Percentiles rank a stretch among this genome's conserved stretches.
Evolutionary conservation across 805 yeast genomes (phyloP).

Genomic region (Metschnikowia cubensis): DNA sequence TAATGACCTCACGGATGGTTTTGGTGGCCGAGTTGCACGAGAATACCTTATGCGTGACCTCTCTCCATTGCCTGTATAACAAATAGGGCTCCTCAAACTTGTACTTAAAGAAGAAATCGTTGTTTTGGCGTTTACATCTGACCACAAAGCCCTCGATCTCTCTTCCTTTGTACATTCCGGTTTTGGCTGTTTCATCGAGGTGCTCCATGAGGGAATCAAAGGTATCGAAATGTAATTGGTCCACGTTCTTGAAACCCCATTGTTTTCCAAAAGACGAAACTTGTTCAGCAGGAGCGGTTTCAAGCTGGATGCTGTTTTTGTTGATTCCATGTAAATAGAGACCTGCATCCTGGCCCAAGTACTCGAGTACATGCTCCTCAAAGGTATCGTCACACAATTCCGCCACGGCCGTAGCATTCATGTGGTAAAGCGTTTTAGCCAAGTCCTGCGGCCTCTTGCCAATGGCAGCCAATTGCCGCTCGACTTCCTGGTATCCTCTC

Average conservation of each 20-base stretch:
- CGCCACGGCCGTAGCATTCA: conserved; percentile 78
- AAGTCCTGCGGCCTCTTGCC: conserved; percentile 46
- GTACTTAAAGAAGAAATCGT: conserved; percentile 79
- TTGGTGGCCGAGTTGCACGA: conserved; percentile 21
- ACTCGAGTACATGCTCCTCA: conserved; percentile 89
- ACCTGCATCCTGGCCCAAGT: conserved; percentile 65
- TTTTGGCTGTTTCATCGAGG: conserved; percentile 51
- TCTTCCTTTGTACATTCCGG: conserved; percentile 65
- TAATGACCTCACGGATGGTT: conserved; percentile 29
- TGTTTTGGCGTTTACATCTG: conserved; percentile 45
- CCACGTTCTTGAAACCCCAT: conserved; percentile 70
- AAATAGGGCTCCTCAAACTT: conserved; percentile 95
- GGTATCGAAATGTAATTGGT: conserved; percentile 38
- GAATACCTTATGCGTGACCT: conserved; percentile 65
- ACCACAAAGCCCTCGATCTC: conserved; percentile 95
- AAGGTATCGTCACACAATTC: conserved; percentile 90
- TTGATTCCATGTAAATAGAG: conserved; percentile 89
- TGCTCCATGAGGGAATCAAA: conserved; percentile 45
- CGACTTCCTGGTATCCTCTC: conserved; percentile 61
- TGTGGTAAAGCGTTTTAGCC: conserved; percentile 48
- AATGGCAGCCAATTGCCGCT: conserved; percentile 43
- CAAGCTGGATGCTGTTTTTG: conserved; percentile 56
- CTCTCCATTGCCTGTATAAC: conserved; percentile 87
- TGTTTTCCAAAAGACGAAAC: conserved; percentile 57
- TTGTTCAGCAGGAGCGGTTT: conserved; percentile 56